Base-by-base conservation (phyloP, 768 basidiomycete genomes). In the Coprinopsis strossmayeri region DNA sequence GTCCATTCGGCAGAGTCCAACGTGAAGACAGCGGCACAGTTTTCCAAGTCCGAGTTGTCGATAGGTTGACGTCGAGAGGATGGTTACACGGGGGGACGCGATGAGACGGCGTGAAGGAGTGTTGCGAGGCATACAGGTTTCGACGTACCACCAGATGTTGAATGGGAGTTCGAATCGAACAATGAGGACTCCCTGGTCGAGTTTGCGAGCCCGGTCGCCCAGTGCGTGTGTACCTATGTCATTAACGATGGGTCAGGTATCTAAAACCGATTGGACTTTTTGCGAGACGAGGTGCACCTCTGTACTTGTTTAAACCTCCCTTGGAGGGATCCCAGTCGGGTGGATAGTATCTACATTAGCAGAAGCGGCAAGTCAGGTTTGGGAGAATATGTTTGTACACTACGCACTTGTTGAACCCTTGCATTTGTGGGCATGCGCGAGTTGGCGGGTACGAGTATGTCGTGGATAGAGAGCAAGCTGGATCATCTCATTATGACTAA, bases 101-200 rank as follows among this genome's bases (percentile, higher is more conserved):
- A 11, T 23, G 44, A 34, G 40, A 23, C 37, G 20, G 5, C 28
- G 34, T 13, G 28, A 27, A 40, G 20, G 35, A 30, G 15, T 45
- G 35, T 23, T 5, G 5, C 13, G 30, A 5, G 18, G 35, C 35
- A 38, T 17, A 12, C 4, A 26, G 3, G 4, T 34, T 25, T 68
- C 82, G 30, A 68, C 82, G 30, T 70, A 92, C 91, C 91, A 94
- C 91, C 90, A 93, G 54, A 93, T 92, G 59, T 94, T 96, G 70
- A 91, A 97, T 0, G 94, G 94, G 12, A 98, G 67, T 63, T 98
- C 96, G 60, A 98, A 99, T 20, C 95, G 87, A 18, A 85, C 87
- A 48, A 99, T 93, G 38, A 99, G 74, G 55, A 98, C 93, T 0
- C 96, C 96, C 65, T 97, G 84, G 67, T 96, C 94, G 30, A 98